Percentiles rank a stretch among this genome's conserved stretches.
These are phyloP conservation scores for Candida verbasci DNA, from an alignment of 805 yeast genomes.

Conservation along the genomic window DNA sequence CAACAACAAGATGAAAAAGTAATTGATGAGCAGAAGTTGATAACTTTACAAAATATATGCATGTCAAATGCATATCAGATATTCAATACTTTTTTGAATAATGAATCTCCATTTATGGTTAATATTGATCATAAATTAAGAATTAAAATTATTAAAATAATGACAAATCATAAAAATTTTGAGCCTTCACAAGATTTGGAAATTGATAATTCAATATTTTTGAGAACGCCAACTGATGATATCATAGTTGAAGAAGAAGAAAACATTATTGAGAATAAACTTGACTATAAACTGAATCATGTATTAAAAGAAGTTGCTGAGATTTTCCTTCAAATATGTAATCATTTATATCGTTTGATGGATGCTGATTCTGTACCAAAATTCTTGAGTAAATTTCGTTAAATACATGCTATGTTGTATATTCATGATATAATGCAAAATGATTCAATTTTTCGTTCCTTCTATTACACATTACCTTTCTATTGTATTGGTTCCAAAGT, in stretches of 20 bases:
- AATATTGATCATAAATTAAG: slow-evolving; percentile 60
- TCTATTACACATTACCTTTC: too few species aligned
- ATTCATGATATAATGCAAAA: too few species aligned
- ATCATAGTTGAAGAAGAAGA: background rate
- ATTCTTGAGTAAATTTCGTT: slow-evolving; percentile 27
- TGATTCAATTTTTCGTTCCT: background rate
- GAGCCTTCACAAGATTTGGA: background rate
- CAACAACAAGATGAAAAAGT: too few species aligned
- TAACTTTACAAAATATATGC: slow-evolving; percentile 48
- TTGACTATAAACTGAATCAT: background rate
- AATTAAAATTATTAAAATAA: slow-evolving; percentile 32
- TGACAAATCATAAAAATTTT: slow-evolving; percentile 10
- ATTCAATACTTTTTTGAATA: slow-evolving; percentile 59
- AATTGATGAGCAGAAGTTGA: background rate
- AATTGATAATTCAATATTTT: slow-evolving; percentile 1
- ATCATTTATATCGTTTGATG: slow-evolving; percentile 54
- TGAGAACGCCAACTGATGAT: slow-evolving; percentile 7
- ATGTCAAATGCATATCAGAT: slow-evolving; percentile 59
- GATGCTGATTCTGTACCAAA: slow-evolving; percentile 72
- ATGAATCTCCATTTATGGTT: slow-evolving; percentile 64
- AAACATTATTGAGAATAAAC: background rate
- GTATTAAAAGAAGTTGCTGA: slow-evolving; percentile 8
- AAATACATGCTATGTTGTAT: too few species aligned
- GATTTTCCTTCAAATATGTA: slow-evolving; percentile 38
- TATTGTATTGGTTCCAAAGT: slow-evolving; percentile 72